Base-by-base conservation (phyloP, 257 asterid genomes). In the Verbascum thapsus region DNA sequence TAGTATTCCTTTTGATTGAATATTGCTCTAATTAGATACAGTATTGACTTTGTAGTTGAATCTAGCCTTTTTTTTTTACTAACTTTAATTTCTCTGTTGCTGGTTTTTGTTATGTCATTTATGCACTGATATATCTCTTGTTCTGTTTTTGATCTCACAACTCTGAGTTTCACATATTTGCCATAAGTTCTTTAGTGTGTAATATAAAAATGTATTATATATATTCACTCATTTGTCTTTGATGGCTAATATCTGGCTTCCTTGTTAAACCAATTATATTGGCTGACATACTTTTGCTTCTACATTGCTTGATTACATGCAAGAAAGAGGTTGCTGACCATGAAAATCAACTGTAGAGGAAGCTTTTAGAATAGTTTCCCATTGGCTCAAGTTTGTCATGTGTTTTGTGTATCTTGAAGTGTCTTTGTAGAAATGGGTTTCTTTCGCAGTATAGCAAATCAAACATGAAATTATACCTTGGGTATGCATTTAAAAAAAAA, bases 31-130 rank as follows among this genome's bases (percentile, higher is more conserved):
- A n/a, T 26, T 26, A 26, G 32, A 1, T 22, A 45, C 47, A 30
- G 66, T 58, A 8, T 44, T 69, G 35, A 70, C 54, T 45, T 30
- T 45, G 56, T 71, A 43, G 9, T 39, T 3, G 10, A 8, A 39
- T 49, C 63, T 35, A 47, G 15, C 44, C 61, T 11, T 55, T 63
- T 35, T 16, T 10, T 18, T 55, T 15, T n/a, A 43, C 9, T 62
- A 15, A 34, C 40, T 44, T 66, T 45, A 38, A 8, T 54, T 55
- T 39, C 60, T 54, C 39, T 22, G 26, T 18, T 43, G 52, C 32
- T 15, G 35, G 40, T 22, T 67, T 15, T 11, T 63, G 5, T 43
- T 37, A 49, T 54, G 15, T 19, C 15, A 19, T 47, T 55, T 34
- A n/a, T 37, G 12, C 18, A 13, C 50, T 19, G 19, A 35, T 47